Percentiles rank a stretch among this genome's conserved stretches.
Evolutionary conservation across 2,329 filamentous ascomycete species (phyloP).

Genomic region (Ceratocystis eucalypticola): DNA sequence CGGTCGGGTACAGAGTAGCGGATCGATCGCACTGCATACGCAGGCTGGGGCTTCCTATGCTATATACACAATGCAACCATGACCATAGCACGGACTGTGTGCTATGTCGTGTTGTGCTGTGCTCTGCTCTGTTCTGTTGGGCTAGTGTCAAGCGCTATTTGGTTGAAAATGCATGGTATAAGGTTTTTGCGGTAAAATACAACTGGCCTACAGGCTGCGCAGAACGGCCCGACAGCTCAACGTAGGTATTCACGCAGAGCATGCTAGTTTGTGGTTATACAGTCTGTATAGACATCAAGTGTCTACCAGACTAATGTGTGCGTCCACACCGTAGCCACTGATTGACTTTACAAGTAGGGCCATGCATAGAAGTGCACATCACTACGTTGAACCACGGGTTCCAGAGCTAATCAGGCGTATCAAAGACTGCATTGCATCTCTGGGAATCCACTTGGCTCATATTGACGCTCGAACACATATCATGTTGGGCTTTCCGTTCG

Average conservation of each 20-base stretch:
- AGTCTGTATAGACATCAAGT: neutral
- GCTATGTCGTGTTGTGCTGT: neutral
- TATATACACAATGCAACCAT: conserved; percentile 2
- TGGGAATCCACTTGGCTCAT: neutral
- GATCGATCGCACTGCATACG: neutral
- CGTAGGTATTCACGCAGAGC: neutral
- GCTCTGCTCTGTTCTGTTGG: neutral
- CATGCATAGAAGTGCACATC: neutral
- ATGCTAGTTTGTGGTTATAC: neutral
- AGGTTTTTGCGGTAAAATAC: neutral
- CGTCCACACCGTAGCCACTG: neutral
- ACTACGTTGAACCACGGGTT: neutral
- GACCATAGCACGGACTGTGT: neutral
- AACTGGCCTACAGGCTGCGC: neutral
- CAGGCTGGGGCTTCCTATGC: neutral
- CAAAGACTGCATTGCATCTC: neutral
- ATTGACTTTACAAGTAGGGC: neutral
- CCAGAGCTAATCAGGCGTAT: neutral
- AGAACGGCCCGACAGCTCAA: neutral
- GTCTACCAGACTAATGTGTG: neutral
- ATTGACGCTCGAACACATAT: neutral
- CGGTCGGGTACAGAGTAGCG: neutral
- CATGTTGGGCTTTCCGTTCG: neutral
- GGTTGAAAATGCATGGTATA: neutral
- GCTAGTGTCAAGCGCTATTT: neutral